A percentile compares a stretch with the other conserved stretches of the same genome.
These are phyloP conservation scores for Xerophyta viscosa DNA, from an alignment of 106 monocot genomes.

Conservation along the genomic window DNA sequence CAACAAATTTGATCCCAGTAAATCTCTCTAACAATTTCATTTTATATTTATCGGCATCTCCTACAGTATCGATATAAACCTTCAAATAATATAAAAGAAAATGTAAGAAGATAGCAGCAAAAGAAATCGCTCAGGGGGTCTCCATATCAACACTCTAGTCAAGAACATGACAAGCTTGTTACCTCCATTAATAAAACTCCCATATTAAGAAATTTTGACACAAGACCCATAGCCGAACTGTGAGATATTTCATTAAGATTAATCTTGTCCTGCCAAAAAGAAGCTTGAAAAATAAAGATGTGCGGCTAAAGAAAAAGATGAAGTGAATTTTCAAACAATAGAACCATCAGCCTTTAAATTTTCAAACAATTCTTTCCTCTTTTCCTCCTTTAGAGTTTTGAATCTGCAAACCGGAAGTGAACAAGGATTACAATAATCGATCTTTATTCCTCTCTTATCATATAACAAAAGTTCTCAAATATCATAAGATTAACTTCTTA, in stretches of 20 bases:
- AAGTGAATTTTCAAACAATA: slow-evolving; percentile 76
- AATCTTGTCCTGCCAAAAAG: slow-evolving; percentile 59
- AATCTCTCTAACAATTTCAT: slow-evolving; percentile 71
- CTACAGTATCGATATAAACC: slow-evolving; percentile 97
- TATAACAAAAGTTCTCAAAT: too few relatives aligned
- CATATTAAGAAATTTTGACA: slow-evolving; percentile 66
- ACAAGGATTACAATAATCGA: too few relatives aligned
- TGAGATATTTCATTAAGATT: slow-evolving; percentile 99
- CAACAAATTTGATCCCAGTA: slow-evolving; percentile 82
- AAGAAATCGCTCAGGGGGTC: too few relatives aligned
- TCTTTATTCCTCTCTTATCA: too few relatives aligned
- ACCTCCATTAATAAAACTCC: slow-evolving; percentile 91
- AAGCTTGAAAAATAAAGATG: not conserved
- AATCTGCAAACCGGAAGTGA: slow-evolving; percentile 39
- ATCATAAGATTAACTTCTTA: too few relatives aligned
- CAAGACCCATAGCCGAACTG: slow-evolving; percentile 92
- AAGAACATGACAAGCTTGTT: slow-evolving; percentile 4
- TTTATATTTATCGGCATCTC: slow-evolving; percentile 91
- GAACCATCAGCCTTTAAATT: slow-evolving; percentile 57
- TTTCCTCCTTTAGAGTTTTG: slow-evolving; percentile 99
- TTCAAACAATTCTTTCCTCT: slow-evolving; percentile 91
- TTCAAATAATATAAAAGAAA: slow-evolving; percentile 7
- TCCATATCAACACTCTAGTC: too few relatives aligned
- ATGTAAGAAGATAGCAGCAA: too few relatives aligned
- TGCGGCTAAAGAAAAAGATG: not conserved